Percentiles rank a stretch among this genome's conserved stretches.
Conservation (phyloP, 2,329 filamentous ascomycete genomes). For the Domatiomyces catenatus region DNA sequence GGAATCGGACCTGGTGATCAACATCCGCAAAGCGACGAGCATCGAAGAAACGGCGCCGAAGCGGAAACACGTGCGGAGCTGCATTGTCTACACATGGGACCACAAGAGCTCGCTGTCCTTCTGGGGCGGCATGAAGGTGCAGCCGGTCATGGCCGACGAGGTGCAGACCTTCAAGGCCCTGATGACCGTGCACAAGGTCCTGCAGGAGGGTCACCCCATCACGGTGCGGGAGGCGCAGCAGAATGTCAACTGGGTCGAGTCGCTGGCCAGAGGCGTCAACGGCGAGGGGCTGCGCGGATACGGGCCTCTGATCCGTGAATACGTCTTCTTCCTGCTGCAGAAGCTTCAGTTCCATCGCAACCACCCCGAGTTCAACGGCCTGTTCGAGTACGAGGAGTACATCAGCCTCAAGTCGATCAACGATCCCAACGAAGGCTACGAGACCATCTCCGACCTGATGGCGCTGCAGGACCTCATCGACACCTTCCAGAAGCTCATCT, state of each 20-base stretch:
- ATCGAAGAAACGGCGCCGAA: conserved; percentile 32
- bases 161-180: conserved; percentile 98
- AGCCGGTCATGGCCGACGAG: conserved; percentile 96
- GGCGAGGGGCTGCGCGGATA: conserved; percentile 79
- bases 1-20: conserved; percentile 49
- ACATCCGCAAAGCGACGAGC: conserved; percentile 53
- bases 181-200: conserved; percentile 91
- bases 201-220: conserved; percentile 88
- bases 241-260: conserved; percentile 83
- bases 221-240: conserved; percentile 77
- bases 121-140: conserved; percentile 89
- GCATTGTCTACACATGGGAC: conserved; percentile 98
- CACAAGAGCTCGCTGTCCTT: conserved; percentile 91
- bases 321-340: conserved; percentile 84
- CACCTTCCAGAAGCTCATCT: conserved; percentile 94
- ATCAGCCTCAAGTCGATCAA: conserved; percentile 96
- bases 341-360: conserved; percentile 95
- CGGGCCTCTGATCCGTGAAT: conserved; percentile 83
- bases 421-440: conserved; percentile 91
- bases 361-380: conserved; percentile 92
- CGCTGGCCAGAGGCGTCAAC: conserved; percentile 64
- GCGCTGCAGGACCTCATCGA: conserved; percentile 95
- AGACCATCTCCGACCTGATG: conserved; percentile 96
- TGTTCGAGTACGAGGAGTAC: conserved; percentile 98
- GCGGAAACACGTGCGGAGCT: conserved; percentile 86